Evolutionary conservation across 164 flowering plant species (phyloP).

Genomic region (Malania oleifera): DNA sequence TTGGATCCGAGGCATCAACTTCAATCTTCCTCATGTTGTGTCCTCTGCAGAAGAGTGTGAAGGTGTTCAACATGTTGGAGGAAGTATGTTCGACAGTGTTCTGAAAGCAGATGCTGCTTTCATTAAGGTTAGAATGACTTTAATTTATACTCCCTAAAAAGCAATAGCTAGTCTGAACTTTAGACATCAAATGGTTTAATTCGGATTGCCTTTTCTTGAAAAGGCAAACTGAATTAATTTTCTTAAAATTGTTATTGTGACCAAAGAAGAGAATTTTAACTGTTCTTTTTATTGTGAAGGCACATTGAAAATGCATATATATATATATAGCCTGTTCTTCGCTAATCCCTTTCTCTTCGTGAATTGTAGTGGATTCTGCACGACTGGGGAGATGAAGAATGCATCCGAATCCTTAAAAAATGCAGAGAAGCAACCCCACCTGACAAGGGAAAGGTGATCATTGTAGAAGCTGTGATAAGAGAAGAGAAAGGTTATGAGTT

Average conservation of each 20-base stretch:
- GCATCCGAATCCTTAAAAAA: constrained; percentile 45
- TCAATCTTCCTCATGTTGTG: constrained; percentile 62
- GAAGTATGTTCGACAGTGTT: constrained; percentile 43
- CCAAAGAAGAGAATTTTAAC: no score
- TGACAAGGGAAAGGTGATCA: constrained; percentile 57
- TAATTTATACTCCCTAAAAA: background rate
- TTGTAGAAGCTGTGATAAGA: constrained; percentile 44
- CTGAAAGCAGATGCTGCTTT: constrained; percentile 51
- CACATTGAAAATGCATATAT: no score
- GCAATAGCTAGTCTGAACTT: background rate
- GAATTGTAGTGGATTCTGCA: constrained; percentile 52
- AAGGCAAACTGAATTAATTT: no score
- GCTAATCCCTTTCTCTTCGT: background rate
- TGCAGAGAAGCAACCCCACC: constrained; percentile 46
- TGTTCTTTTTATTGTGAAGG: no score
- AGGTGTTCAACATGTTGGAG: constrained; percentile 46
- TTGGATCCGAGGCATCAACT: constrained; percentile 50
- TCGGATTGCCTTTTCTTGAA: no score
- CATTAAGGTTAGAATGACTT: constrained; percentile 36
- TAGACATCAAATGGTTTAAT: no score
- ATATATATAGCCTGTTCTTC: no score
- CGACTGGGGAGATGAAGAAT: constrained; percentile 71
- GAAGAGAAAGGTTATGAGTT: constrained; percentile 23
- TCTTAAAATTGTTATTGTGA: no score
- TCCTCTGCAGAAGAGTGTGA: constrained; percentile 19